Base-by-base conservation (phyloP, 495 filamentous ascomycete genomes). In the Trichodelitschia bisporula region DNA sequence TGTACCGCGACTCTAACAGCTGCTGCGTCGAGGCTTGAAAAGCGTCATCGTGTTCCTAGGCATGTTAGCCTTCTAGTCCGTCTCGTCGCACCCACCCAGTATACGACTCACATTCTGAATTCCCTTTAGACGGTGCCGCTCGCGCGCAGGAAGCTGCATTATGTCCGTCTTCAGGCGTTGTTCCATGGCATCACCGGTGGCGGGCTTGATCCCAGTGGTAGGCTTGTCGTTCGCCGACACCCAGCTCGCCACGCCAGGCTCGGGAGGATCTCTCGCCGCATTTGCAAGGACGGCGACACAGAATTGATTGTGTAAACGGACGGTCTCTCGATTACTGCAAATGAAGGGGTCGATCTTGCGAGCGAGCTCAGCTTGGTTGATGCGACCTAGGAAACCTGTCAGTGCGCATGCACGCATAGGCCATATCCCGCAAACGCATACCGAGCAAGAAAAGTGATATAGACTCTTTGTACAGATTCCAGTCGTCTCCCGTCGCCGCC, bases 201-300 rank as follows among this genome's bases (percentile, higher is more conserved):
- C 66, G 17, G 75, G 77, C 49, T 86, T 84, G 30, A 66, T 69
- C 28, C 72, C 66, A n/a, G 62, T 48, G 10, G 62, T 56, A n/a
- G 82, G 82, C 55, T 93, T 93, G 54, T 95, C 84, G 43, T 86
- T 92, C 15, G 78, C 77, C 40, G 76, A 80, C 32, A 97, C 86
- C 83, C 83, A 97, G 40, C 66, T 76, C 36, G 86, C 89, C 40
- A 90, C 75, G 39, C 80, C 82, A 50, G 74, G 70, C 45, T 91
- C 82, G 4, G 86, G 86, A 44, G 77, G 67, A 48, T 97, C 86
- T 35, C 86, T 64, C 15, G 66, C 73, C 28, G 77, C 61, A 55
- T 97, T 97, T 36, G 65, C 75, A 44, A 75, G 76, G 44, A 97
- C 73, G 21, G 75, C 78, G 44, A 69, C 64, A 31, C 93, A 50